phyloP scores from a whole-genome alignment of 768 basidiomycete genomes.

The Macrolepiota dolichaula region DNA sequence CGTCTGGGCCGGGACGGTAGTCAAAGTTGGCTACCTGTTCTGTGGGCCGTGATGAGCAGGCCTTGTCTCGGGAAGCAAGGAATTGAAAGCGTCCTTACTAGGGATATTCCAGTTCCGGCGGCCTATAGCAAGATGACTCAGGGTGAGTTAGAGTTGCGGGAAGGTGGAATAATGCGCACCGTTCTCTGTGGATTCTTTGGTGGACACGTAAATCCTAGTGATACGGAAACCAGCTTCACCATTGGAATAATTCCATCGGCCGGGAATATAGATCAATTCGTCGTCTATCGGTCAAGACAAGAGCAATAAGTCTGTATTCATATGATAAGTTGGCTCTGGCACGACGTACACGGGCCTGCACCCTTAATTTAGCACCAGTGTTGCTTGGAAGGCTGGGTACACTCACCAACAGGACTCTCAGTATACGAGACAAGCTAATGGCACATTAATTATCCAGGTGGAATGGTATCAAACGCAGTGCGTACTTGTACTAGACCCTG shows the following conservation, averaged over 20 bases:
- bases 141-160: background rate
- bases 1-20: conserved; percentile 17
- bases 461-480: background rate
- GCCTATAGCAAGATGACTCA: conserved; percentile 15
- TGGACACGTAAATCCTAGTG: conserved; percentile 32
- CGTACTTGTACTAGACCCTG: conserved; percentile 23
- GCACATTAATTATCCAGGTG: background rate
- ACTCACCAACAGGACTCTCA: conserved; percentile 29
- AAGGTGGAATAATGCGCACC: conserved; percentile 15
- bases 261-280: conserved; percentile 31
- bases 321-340: background rate
- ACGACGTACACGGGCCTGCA: conserved; percentile 1
- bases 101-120: conserved; percentile 34
- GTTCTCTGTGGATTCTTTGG: conserved; percentile 25
- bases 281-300: conserved; percentile 20
- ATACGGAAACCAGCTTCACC: conserved; percentile 23
- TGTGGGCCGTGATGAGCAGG: conserved; percentile 8
- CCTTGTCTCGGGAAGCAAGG: background rate
- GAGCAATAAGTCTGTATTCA: background rate
- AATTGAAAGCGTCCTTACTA: conserved; percentile 18
- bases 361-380: background rate
- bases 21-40: conserved; percentile 28
- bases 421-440: conserved; percentile 27
- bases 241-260: conserved; percentile 28
- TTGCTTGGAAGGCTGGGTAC: background rate